A percentile compares a stretch with the other conserved stretches of the same genome.
phyloP scores from a whole-genome alignment of 169 alveolate species.

The Eimeria praecox region DNA sequence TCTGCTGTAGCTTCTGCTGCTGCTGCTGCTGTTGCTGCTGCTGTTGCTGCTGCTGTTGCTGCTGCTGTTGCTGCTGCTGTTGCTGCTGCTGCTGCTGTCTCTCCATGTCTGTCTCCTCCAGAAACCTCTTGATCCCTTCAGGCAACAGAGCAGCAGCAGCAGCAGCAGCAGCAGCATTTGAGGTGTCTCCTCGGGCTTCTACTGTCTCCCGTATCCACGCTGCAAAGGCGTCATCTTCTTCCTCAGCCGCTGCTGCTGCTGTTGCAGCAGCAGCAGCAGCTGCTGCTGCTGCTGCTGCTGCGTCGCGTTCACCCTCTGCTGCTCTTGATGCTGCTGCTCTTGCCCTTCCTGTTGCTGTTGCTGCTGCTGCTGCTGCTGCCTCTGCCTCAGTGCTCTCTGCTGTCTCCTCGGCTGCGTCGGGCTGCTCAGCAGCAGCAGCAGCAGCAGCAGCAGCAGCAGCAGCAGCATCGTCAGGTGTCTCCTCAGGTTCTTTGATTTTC shows the following conservation, averaged over 20 bases:
- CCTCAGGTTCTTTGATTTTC: not conserved
- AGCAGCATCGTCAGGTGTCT: not conserved
- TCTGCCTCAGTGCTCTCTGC: constrained; percentile 15
- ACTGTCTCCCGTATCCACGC: constrained; percentile 32
- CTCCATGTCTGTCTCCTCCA: constrained; percentile 24
- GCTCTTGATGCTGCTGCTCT: not conserved
- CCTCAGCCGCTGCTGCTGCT: not conserved
- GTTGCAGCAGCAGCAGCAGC: not conserved
- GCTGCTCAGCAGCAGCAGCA: not conserved
- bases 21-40: constrained; percentile 42
- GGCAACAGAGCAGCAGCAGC: constrained; percentile 59
- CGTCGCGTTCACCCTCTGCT: too few species aligned
- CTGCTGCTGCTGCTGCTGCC: constrained; percentile 22
- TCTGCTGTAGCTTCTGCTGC: not conserved
- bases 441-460: not conserved
- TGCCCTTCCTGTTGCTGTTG: not conserved
- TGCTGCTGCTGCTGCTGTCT: constrained; percentile 35
- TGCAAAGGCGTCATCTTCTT: constrained; percentile 25
- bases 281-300: constrained; percentile 24
- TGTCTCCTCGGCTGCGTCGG: not conserved
- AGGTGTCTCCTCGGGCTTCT: not conserved
- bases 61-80: constrained; percentile 4
- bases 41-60: constrained; percentile 23
- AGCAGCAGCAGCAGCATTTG: not conserved
- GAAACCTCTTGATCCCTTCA: constrained; percentile 1